Evolutionary conservation across 257 asterid genomes (phyloP).

Genomic region (Ligustrum vulgare): DNA sequence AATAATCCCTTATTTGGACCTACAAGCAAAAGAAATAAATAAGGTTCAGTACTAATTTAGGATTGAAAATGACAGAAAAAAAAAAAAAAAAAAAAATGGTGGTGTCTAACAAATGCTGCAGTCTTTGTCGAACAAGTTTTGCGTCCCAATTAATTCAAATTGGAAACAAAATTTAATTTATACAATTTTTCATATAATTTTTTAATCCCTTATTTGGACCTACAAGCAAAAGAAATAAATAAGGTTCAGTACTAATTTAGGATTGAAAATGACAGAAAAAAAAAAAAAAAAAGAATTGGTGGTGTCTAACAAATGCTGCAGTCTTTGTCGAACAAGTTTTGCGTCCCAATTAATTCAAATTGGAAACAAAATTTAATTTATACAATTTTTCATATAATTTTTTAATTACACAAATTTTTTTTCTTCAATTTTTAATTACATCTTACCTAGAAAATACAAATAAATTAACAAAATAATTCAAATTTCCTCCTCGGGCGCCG

Average conservation of each 20-base stretch:
- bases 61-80: constrained; percentile 16
- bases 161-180: too few relatives aligned
- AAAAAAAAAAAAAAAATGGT: constrained; percentile 20
- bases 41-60: constrained; percentile 37
- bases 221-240: constrained; percentile 11
- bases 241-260: constrained; percentile 37
- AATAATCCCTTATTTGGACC: not conserved
- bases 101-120: constrained; percentile 34
- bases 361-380: too few relatives aligned
- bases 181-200: too few relatives aligned
- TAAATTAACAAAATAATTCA: too few relatives aligned
- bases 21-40: constrained; percentile 11
- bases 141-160: too few relatives aligned
- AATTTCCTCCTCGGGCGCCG: too few relatives aligned
- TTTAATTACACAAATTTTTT: too few relatives aligned
- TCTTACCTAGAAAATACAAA: too few relatives aligned
- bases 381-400: too few relatives aligned
- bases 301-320: constrained; percentile 34
- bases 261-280: constrained; percentile 14
- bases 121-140: constrained; percentile 32
- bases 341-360: too few relatives aligned
- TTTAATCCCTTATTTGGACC: too few relatives aligned
- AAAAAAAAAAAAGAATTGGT: constrained; percentile 8
- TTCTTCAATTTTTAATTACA: too few relatives aligned
- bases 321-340: constrained; percentile 32